Percentiles rank a stretch among this genome's conserved stretches.
These are phyloP conservation scores for Mortierella sp. DNA, from an alignment of 371 early-diverging fungal species.

Conservation along the genomic window DNA sequence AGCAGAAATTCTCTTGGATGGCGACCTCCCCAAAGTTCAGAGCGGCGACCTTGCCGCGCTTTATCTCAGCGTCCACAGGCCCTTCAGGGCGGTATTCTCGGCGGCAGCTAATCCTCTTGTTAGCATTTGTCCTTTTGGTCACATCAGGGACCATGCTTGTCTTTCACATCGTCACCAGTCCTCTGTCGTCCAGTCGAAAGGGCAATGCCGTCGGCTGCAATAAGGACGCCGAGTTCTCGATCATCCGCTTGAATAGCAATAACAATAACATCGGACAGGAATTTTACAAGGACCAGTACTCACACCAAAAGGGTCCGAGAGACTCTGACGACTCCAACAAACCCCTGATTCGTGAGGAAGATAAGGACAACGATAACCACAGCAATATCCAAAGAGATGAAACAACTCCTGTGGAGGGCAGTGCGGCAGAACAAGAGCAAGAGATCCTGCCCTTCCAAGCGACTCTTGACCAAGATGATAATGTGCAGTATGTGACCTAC, in stretches of 20 bases:
- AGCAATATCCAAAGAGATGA: conserved; percentile 4
- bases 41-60: conserved; percentile 30
- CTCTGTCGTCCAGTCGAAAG: conserved; percentile 15
- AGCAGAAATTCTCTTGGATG: too few species aligned
- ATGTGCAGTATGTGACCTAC: conserved; percentile 38
- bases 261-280: conserved; percentile 6
- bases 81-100: conserved; percentile 22
- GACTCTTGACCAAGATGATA: conserved; percentile 25
- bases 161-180: conserved; percentile 32
- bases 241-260: conserved; percentile 36
- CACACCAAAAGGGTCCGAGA: too few species aligned
- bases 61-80: conserved; percentile 3
- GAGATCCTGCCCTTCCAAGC: conserved; percentile 32
- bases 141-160: conserved; percentile 49
- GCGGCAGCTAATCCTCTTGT: conserved; percentile 33
- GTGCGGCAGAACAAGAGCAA: conserved; percentile 8
- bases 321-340: background rate
- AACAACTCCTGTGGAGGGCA: conserved; percentile 11
- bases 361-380: background rate
- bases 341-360: background rate
- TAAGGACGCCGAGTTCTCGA: conserved; percentile 39
- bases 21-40: conserved; percentile 48
- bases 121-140: conserved; percentile 35
- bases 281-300: background rate
- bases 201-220: conserved; percentile 21